Evolutionary conservation across 805 yeast genomes (phyloP).

Genomic region (Schizosaccharomyces cryophilus): DNA sequence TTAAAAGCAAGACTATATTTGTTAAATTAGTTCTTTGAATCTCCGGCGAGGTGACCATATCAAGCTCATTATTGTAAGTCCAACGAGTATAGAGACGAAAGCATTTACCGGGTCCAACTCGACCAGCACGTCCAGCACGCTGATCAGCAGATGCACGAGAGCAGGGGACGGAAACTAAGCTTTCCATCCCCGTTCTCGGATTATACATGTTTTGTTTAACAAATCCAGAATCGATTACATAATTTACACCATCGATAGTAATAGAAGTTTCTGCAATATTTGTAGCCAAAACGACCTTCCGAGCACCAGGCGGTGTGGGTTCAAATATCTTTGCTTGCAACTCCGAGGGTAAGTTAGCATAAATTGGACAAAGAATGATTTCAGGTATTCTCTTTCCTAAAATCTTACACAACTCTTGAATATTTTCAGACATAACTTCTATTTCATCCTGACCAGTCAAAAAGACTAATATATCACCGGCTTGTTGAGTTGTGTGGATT

Average conservation of each 20-base stretch:
- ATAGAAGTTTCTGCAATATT: constrained; percentile 93
- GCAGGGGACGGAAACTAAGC: constrained; percentile 57
- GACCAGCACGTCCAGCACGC: constrained; percentile 90
- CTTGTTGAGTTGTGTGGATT: constrained; percentile 54
- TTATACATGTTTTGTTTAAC: constrained; percentile 77
- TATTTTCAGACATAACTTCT: constrained; percentile 46
- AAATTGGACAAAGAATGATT: constrained; percentile 60
- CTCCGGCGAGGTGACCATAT: constrained; percentile 65
- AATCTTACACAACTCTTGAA: constrained; percentile 38
- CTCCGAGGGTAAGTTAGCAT: constrained; percentile 76
- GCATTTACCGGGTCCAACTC: constrained; percentile 91
- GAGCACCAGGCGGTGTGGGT: constrained; percentile 55
- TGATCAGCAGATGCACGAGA: constrained; percentile 92
- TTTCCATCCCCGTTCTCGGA: constrained; percentile 76
- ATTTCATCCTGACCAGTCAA: constrained; percentile 72
- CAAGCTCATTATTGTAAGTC: constrained; percentile 56
- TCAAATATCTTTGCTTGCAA: constrained; percentile 74
- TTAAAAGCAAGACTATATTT: constrained; percentile 57
- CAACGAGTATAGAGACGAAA: constrained; percentile 71
- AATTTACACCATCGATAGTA: constrained; percentile 80
- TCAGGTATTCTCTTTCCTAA: constrained; percentile 41
- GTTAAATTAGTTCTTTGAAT: constrained; percentile 73
- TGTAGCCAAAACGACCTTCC: constrained; percentile 85
- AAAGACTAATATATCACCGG: constrained; percentile 63
- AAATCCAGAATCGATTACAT: constrained; percentile 85